Percentiles rank a stretch among this genome's conserved stretches.
phyloP scores from a whole-genome alignment of 208 protist genomes.

The Jaenimonas drosophilae region DNA sequence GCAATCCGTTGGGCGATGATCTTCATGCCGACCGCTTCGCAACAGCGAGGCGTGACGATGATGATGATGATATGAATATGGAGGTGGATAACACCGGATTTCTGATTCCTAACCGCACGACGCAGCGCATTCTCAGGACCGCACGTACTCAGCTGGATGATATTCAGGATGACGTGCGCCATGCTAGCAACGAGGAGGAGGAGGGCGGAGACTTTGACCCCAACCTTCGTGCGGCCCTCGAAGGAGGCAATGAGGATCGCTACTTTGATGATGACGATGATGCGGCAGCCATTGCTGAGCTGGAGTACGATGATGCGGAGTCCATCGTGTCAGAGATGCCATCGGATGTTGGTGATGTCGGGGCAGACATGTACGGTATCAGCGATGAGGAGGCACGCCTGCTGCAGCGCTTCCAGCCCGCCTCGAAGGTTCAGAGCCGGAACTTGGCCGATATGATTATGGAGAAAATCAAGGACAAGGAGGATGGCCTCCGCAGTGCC shows the following conservation, averaged over 20 bases:
- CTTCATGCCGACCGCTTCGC: conserved; percentile 76
- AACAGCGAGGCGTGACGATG: conserved; percentile 23
- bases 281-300: conserved; percentile 32
- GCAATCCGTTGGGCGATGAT: conserved; percentile 76
- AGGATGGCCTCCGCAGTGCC: conserved; percentile 19
- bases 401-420: conserved; percentile 82
- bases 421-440: conserved; percentile 76
- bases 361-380: conserved; percentile 68
- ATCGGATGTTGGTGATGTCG: conserved; percentile 32
- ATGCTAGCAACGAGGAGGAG: not conserved
- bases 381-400: conserved; percentile 84
- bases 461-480: conserved; percentile 86
- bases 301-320: conserved; percentile 81
- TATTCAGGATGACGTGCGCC: conserved; percentile 27
- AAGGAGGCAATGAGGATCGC: conserved; percentile 1
- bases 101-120: conserved; percentile 61
- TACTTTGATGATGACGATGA: conserved; percentile 22
- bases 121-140: conserved; percentile 66
- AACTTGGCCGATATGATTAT: conserved; percentile 89
- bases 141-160: conserved; percentile 60
- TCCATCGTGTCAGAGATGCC: conserved; percentile 72
- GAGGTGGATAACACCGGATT: conserved; percentile 39
- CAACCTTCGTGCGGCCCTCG: conserved; percentile 3
- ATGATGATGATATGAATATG: conserved; percentile 11
- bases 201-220: conserved; percentile 3